These are phyloP conservation scores for Fusarium cyanostomum DNA, from an alignment of 2,329 filamentous ascomycete genomes.

Conservation along the genomic window DNA sequence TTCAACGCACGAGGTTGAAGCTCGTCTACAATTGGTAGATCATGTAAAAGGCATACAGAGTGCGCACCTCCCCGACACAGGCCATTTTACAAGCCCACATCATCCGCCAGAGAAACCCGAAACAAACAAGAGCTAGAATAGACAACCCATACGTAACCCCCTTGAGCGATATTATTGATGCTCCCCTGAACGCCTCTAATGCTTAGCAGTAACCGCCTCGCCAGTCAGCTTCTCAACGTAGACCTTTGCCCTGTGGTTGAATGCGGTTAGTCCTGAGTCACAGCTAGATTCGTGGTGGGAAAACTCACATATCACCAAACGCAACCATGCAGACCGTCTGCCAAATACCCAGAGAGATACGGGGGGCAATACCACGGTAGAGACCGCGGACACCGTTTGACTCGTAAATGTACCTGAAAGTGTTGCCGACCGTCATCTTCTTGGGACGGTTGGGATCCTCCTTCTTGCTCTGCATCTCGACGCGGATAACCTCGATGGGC, in stretches of 20 bases:
- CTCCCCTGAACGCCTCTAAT: constrained; percentile 60
- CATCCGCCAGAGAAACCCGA: constrained; percentile 26
- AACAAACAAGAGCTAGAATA: constrained; percentile 29
- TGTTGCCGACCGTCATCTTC: constrained; percentile 97
- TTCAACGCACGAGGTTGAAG: constrained; percentile 14
- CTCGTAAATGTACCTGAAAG: constrained; percentile 86
- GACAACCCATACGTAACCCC: constrained; percentile 31
- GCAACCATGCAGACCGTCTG: constrained; percentile 99
- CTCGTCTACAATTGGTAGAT: constrained; percentile 27
- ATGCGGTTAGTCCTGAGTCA: constrained; percentile 27
- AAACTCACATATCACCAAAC: constrained; percentile 91
- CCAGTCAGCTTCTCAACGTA: constrained; percentile 74
- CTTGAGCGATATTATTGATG: constrained; percentile 29
- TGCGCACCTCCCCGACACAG: constrained; percentile 14
- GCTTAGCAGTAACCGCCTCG: constrained; percentile 72
- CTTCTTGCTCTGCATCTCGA: constrained; percentile 99
- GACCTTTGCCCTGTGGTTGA: constrained; percentile 66
- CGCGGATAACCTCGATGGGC: constrained; percentile 98
- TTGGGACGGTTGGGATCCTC: constrained; percentile 97
- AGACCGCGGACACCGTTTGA: constrained; percentile 90
- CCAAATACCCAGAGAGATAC: constrained; percentile 96
- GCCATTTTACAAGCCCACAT: constrained; percentile 5
- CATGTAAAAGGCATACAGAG: constrained; percentile 25
- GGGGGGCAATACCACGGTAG: constrained; percentile 93
- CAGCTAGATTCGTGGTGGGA: not conserved